Percentiles rank a stretch among this genome's conserved stretches.
phyloP scores from a whole-genome alignment of 768 basidiomycete genomes.

The Porphyrellus cyaneotinctus region DNA sequence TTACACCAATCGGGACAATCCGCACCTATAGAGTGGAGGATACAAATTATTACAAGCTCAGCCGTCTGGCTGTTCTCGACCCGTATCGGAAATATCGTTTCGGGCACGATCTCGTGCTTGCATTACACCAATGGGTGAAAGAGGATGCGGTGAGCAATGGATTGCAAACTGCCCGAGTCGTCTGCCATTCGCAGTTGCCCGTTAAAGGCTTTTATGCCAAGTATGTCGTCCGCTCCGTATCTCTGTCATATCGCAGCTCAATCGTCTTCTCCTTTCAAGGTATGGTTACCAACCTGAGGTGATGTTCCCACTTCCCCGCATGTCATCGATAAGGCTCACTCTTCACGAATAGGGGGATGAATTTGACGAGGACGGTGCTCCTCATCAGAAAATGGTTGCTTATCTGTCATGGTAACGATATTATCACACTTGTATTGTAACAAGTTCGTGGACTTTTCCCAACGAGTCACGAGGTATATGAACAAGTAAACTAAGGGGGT shows the following conservation, averaged over 20 bases:
- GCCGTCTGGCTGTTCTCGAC: slow-evolving; percentile 64
- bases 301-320: slow-evolving; percentile 21
- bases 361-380: slow-evolving; percentile 81
- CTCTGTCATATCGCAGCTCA: slow-evolving; percentile 12
- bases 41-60: slow-evolving; percentile 62
- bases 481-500: slow-evolving; percentile 31
- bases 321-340: slow-evolving; percentile 25
- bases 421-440: slow-evolving; percentile 21
- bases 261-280: slow-evolving; percentile 38
- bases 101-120: slow-evolving; percentile 61
- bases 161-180: slow-evolving; percentile 39
- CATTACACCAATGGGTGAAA: slow-evolving; percentile 57
- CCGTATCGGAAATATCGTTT: slow-evolving; percentile 60
- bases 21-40: slow-evolving; percentile 42
- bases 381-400: slow-evolving; percentile 80
- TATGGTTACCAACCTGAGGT: slow-evolving; percentile 69
- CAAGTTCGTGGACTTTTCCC: slow-evolving; percentile 22
- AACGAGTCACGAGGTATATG: slow-evolving; percentile 25
- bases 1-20: slow-evolving; percentile 67
- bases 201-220: slow-evolving; percentile 73
- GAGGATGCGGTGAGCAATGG: slow-evolving; percentile 32
- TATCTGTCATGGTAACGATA: slow-evolving; percentile 42
- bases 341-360: slow-evolving; percentile 50
- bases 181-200: slow-evolving; percentile 65
- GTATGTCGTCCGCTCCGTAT: slow-evolving; percentile 36